phyloP scores from a whole-genome alignment of 768 basidiomycete species.

The Mycena vitilis region DNA sequence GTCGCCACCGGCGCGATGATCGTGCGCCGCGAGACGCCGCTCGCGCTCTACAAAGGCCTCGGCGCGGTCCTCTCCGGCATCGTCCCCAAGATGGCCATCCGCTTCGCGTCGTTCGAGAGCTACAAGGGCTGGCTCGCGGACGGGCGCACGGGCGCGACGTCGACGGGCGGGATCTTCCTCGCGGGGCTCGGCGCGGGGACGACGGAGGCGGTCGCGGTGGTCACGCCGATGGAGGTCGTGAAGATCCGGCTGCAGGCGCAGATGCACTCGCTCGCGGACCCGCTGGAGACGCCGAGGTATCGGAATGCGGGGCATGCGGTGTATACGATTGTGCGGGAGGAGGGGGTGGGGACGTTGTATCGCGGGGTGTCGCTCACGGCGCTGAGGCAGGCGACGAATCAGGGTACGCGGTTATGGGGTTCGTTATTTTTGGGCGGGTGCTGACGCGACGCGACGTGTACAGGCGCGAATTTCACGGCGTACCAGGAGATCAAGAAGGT shows the following conservation, averaged over 20 bases:
- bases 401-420: constrained; percentile 63
- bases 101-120: constrained; percentile 96
- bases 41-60: constrained; percentile 97
- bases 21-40: constrained; percentile 88
- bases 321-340: constrained; percentile 93
- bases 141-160: constrained; percentile 81
- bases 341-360: constrained; percentile 87
- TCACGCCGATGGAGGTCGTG: constrained; percentile 99
- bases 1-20: constrained; percentile 92
- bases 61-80: constrained; percentile 97
- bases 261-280: constrained; percentile 96
- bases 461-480: constrained; percentile 96
- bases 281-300: constrained; percentile 92
- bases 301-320: constrained; percentile 97
- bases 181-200: constrained; percentile 95
- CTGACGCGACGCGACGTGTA: not conserved
- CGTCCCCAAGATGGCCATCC: constrained; percentile 99
- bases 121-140: constrained; percentile 90
- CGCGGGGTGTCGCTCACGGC: constrained; percentile 95
- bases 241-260: constrained; percentile 99
- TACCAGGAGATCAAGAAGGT: constrained; percentile 97
- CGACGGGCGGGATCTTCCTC: constrained; percentile 84
- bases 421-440: no score
- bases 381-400: constrained; percentile 96
- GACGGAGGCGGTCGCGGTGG: constrained; percentile 94